These are phyloP conservation scores for Magnolia officinalis DNA, from an alignment of 164 flowering plant species.

Conservation along the genomic window DNA sequence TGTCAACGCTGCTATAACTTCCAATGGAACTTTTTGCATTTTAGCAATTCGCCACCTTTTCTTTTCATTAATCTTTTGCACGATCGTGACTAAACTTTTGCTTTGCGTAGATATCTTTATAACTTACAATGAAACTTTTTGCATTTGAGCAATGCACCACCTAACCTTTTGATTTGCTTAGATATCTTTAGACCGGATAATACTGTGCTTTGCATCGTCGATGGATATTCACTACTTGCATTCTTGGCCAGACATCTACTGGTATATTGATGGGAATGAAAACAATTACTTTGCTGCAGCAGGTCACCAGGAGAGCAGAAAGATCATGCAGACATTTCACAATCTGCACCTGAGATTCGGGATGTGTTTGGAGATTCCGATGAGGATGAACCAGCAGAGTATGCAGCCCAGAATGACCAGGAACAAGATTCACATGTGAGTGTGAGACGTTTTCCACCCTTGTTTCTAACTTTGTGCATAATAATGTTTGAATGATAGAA, in stretches of 20 bases:
- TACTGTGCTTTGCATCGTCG: not conserved
- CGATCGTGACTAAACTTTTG: too few relatives aligned
- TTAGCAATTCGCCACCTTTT: too few relatives aligned
- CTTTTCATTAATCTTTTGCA: too few relatives aligned
- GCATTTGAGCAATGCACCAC: too few relatives aligned
- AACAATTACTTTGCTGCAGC: constrained; percentile 17
- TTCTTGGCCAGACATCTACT: not conserved
- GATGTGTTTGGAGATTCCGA: constrained; percentile 98
- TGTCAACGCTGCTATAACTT: too few relatives aligned
- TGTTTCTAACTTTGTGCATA: not conserved
- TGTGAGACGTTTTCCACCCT: not conserved
- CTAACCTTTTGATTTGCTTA: too few relatives aligned
- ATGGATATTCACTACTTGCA: not conserved
- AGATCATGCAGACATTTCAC: constrained; percentile 43
- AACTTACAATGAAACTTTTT: too few relatives aligned
- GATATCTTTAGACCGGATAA: too few relatives aligned
- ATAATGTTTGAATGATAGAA: not conserved
- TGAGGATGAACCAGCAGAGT: constrained; percentile 76
- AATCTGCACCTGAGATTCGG: constrained; percentile 77
- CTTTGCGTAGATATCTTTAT: too few relatives aligned
- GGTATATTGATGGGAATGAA: not conserved
- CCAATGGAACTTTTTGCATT: too few relatives aligned
- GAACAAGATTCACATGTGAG: constrained; percentile 66
- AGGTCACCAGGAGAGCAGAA: constrained; percentile 55
- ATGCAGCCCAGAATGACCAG: constrained; percentile 51